Evolutionary conservation across 495 filamentous ascomycete genomes (phyloP).

Genomic region (Neurospora sublineolata): DNA sequence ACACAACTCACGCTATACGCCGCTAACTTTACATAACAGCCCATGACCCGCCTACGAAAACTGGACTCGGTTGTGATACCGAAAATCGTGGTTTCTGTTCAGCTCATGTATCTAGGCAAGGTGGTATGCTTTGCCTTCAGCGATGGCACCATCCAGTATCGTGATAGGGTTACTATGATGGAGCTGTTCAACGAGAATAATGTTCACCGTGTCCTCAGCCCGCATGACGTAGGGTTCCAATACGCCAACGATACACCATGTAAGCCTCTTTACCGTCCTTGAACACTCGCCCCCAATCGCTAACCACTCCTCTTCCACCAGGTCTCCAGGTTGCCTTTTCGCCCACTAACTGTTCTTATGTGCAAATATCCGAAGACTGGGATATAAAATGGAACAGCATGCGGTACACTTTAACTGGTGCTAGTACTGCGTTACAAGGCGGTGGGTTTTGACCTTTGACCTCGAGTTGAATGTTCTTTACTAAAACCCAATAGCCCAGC

Average conservation of each 20-base stretch:
- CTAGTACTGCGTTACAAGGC: conserved; percentile 26
- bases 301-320: conserved; percentile 16
- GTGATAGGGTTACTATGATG: conserved; percentile 58
- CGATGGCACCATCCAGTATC: conserved; percentile 68
- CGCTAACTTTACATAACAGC: conserved; percentile 28
- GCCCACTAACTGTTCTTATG: conserved; percentile 58
- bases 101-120: conserved; percentile 53
- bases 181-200: conserved; percentile 51
- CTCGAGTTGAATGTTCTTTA: not conserved
- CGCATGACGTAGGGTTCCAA: conserved; percentile 64
- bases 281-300: conserved; percentile 12
- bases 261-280: conserved; percentile 19
- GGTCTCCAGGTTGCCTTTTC: conserved; percentile 60
- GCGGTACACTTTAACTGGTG: conserved; percentile 39
- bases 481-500: conserved; percentile 22
- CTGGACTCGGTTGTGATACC: conserved; percentile 52
- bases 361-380: conserved; percentile 53
- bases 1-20: not conserved
- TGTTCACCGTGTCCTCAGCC: conserved; percentile 49
- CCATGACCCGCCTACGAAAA: conserved; percentile 49
- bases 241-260: conserved; percentile 42
- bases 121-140: conserved; percentile 57
- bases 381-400: conserved; percentile 52
- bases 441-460: conserved; percentile 21
- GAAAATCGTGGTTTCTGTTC: conserved; percentile 57